Evolutionary conservation across 2,329 filamentous ascomycete genomes (phyloP).

Genomic region (Teratosphaeria nubilosa): DNA sequence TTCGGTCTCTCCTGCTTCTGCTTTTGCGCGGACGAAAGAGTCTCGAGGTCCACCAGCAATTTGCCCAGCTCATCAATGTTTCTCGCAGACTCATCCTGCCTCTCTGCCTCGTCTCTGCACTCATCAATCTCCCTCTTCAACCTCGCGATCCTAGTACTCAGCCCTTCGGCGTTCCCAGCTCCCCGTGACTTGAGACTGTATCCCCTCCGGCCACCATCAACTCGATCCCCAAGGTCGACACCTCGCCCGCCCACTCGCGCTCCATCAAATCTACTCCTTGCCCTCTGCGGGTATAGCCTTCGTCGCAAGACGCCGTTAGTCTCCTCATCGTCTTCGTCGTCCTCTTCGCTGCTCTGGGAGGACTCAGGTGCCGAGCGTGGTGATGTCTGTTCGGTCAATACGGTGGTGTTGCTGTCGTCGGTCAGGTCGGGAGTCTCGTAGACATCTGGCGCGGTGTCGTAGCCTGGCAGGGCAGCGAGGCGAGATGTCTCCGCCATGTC

Average conservation of each 20-base stretch:
- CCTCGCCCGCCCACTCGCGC: conserved; percentile 63
- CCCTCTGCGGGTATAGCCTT: conserved; percentile 65
- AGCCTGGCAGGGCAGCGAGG: conserved; percentile 15
- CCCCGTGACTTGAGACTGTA: conserved; percentile 49
- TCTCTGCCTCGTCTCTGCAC: conserved; percentile 27
- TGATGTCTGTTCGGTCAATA: conserved; percentile 3
- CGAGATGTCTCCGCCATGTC: conserved; percentile 10
- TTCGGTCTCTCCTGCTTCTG: not conserved
- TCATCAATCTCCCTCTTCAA: conserved; percentile 72
- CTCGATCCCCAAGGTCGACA: conserved; percentile 82
- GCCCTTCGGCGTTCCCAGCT: conserved; percentile 51
- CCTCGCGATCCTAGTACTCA: conserved; percentile 70
- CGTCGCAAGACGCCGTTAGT: conserved; percentile 59
- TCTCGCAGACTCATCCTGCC: conserved; percentile 42
- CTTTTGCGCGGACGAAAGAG: conserved; percentile 17
- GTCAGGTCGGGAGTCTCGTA: conserved; percentile 93
- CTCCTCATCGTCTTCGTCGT: conserved; percentile 45
- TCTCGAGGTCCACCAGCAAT: conserved; percentile 56
- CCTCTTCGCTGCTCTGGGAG: conserved; percentile 13
- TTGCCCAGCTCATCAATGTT: conserved; percentile 60
- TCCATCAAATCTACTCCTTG: conserved; percentile 68
- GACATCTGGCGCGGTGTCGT: conserved; percentile 73
- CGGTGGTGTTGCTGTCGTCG: conserved; percentile 74
- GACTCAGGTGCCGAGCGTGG: conserved; percentile 20
- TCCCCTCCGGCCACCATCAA: conserved; percentile 70